Percentiles rank a stretch among this genome's conserved stretches.
phyloP scores from a whole-genome alignment of 352 stramenopile species.

The Poterioochromonas sp. region DNA sequence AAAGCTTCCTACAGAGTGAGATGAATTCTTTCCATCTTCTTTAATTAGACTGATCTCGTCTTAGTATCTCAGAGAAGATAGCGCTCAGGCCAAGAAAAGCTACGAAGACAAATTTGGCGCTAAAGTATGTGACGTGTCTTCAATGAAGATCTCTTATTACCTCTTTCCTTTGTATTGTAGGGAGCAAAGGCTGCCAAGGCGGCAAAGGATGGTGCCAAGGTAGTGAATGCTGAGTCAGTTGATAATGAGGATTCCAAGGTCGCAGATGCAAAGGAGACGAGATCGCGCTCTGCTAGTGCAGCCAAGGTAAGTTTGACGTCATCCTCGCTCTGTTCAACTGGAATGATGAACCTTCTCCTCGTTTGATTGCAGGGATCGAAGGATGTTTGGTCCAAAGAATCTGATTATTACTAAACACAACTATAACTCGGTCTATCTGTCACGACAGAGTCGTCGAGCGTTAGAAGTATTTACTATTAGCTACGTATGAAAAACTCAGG shows the following conservation, averaged over 20 bases:
- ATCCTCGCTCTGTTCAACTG: background rate
- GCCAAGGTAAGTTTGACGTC: background rate
- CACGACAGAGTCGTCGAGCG: background rate
- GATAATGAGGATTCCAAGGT: background rate
- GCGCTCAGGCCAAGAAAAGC: constrained; percentile 73
- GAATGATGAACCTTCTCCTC: background rate
- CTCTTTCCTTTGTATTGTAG: background rate
- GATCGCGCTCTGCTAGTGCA: background rate
- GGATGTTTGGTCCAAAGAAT: constrained; percentile 12
- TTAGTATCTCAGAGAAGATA: constrained; percentile 80
- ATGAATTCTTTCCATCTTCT: background rate
- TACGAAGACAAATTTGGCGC: constrained; percentile 75
- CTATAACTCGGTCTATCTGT: background rate
- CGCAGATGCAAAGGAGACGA: background rate
- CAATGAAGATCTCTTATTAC: background rate
- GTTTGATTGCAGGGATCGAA: background rate
- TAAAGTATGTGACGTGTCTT: constrained; percentile 37
- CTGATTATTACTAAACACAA: background rate
- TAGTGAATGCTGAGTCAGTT: background rate
- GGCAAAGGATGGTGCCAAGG: background rate
- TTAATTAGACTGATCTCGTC: background rate
- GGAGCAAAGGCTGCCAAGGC: constrained; percentile 15
- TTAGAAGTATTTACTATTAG: no score
- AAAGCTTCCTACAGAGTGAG: constrained; percentile 50
- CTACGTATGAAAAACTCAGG: no score